Base-by-base conservation (phyloP, 164 flowering plant species). In the grape (Vitis vinifera) region DNA sequence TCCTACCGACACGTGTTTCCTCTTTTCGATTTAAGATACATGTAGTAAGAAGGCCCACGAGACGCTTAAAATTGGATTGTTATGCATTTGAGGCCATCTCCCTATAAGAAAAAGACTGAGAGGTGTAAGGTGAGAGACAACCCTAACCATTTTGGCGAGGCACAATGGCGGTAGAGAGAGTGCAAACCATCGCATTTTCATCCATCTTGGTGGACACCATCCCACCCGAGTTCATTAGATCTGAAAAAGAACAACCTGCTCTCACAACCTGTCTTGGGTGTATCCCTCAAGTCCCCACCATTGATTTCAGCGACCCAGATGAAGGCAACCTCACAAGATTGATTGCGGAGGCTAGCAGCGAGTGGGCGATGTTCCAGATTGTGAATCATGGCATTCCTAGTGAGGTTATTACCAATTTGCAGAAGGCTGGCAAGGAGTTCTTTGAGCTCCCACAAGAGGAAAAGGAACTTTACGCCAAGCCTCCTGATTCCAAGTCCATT, bases 291-390 rank as follows among this genome's bases (percentile, higher is more conserved):
- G 77, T 89, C 17, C 94, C 94, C 1, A 56, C 66, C 68, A 63
- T 89, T 62, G 87, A 89, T 29, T 50, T 89, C 1, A 23, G 70
- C 8, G 78, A 81, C 44, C 75, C 81, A 0, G 86, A 86, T 17
- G 71, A 81, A 47, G 71, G 77, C 2, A 69, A 74, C 4, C 71
- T 85, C 15, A 67, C 77, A 7, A 44, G 51, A 2, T 19, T 11
- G 15, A 74, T 92, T 6, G 70, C 68, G 1, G 71, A 85, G 1
- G 97, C 92, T 0, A 79, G 87, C 71, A 14, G 44, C 3, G 79
- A 86, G 7, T 89, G 94, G 90, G 94, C 94, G 0, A 75, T 91
- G 47, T 88, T 89, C 68, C 91, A 91, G 60, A 68, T 91, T 2
- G 82, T 89, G 62, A 89, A 89, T 80, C 97, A 89, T 71, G 89